Base-by-base conservation (phyloP, 2,329 filamentous ascomycete genomes). In the Pyrenophora seminiperda region DNA sequence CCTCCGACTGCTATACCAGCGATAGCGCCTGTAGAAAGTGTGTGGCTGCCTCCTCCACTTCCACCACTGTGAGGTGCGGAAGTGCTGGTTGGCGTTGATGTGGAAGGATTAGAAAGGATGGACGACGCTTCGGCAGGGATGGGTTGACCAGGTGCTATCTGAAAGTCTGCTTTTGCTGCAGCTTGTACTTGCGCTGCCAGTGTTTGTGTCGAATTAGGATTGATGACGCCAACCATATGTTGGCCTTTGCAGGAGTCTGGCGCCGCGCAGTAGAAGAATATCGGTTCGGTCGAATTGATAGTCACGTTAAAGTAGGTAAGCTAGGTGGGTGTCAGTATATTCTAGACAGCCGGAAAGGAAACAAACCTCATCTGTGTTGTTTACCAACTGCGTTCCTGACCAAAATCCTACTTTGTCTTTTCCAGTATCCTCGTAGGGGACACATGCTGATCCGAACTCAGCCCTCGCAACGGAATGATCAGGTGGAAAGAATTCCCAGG, bases 161-260 rank as follows among this genome's bases (percentile, higher is more conserved):
- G 56, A 34, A 63, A 64, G 18, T 61, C 57, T 30, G 70, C 59
- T 5, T 58, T 33, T 32, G 51, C 46, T 1, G 67, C 68, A 13
- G 61, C 51, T 7, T 54, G 20, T 7, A 63, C 63, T 32, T 73
- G 71, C 19, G 36, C 33, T 3, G 54, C 56, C 4, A 73, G 54
- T 1, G 70, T 70, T 43, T 70, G 63, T 2, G 63, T 68, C 2
- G 47, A 50, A 46, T 75, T 75, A 5, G 86, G 81, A 63, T 92
- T 93, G 59, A 93, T 86, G 1, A 83, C 87, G 3, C 88, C 89
- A 13, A 93, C 81, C 89, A 93, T 93, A 17, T 83, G 79, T 34
- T 86, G 80, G 2, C 74, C 69, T 3, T 79, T 77, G 63, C 89
- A 93, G 2, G 86, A 89, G 0, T 77, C 80, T 0, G 83, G 79